Percentiles rank a stretch among this genome's conserved stretches.
These are phyloP conservation scores for Lophiotrema nucula DNA, from an alignment of 495 filamentous ascomycete species.

Conservation along the genomic window DNA sequence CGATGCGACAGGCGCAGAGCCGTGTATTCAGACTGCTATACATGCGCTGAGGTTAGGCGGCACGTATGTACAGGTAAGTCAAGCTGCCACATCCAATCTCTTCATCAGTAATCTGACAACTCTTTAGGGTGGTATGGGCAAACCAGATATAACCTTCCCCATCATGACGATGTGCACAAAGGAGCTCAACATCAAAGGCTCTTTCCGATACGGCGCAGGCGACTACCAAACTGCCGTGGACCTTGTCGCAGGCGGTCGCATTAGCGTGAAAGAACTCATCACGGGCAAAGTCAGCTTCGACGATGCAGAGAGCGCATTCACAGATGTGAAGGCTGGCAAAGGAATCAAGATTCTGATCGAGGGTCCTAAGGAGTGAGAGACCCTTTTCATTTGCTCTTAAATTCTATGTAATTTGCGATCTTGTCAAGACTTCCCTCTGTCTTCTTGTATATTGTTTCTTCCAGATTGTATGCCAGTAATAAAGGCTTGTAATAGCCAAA, in stretches of 20 bases:
- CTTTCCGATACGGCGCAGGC: conserved; percentile 78
- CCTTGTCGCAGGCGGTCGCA: conserved; percentile 59
- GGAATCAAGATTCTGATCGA: conserved; percentile 85
- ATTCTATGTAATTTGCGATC: background rate
- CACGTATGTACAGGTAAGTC: conserved; percentile 70
- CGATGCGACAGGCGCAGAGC: conserved; percentile 79
- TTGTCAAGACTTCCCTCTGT: background rate
- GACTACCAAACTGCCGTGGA: conserved; percentile 78
- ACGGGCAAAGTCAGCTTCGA: conserved; percentile 67
- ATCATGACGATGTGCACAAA: conserved; percentile 78
- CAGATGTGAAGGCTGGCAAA: conserved; percentile 70
- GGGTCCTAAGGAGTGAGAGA: conserved; percentile 43
- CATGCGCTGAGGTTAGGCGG: conserved; percentile 70
- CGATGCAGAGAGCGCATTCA: conserved; percentile 74
- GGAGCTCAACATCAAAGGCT: conserved; percentile 76
- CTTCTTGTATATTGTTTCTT: too few species aligned
- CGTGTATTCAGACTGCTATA: conserved; percentile 70
- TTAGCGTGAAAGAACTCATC: conserved; percentile 71
- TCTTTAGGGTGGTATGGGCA: conserved; percentile 72
- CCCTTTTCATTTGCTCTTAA: background rate
- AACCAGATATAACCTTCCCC: conserved; percentile 72
- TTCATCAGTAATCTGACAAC: too few species aligned
- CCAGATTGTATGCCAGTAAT: too few species aligned
- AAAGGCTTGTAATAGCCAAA: too few species aligned
- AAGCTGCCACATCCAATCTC: too few species aligned